phyloP scores from a whole-genome alignment of 441 rosid species.

The Aquilaria agallochum region DNA sequence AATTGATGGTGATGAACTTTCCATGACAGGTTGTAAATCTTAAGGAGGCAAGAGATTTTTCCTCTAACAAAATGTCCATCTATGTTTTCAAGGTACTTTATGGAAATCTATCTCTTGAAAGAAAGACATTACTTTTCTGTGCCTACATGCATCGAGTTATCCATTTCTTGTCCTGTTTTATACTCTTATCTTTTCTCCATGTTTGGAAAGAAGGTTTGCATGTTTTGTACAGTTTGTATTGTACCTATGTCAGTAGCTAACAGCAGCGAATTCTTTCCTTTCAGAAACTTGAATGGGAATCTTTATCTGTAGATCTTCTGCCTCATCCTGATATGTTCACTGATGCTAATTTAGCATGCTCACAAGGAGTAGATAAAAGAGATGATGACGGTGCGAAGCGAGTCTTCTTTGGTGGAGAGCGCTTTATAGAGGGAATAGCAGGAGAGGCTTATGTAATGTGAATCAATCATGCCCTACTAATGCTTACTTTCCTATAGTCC shows the following conservation, averaged over 20 bases:
- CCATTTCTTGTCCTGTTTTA: slow-evolving; percentile 11
- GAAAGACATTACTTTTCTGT: neutral
- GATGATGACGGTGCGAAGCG: slow-evolving; percentile 99
- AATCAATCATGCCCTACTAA: slow-evolving; percentile 15
- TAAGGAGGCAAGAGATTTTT: slow-evolving; percentile 95
- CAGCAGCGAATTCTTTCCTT: slow-evolving; percentile 26
- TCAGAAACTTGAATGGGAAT: slow-evolving; percentile 99
- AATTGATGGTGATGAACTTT: neutral
- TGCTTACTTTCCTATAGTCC: slow-evolving; percentile 15
- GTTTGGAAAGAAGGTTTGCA: slow-evolving; percentile 9
- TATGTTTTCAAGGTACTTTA: slow-evolving; percentile 85
- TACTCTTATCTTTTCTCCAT: slow-evolving; percentile 4
- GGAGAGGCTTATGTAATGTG: slow-evolving; percentile 90
- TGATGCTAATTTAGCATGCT: slow-evolving; percentile 78
- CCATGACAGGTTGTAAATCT: slow-evolving; percentile 79
- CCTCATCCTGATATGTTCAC: slow-evolving; percentile 99
- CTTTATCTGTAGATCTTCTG: slow-evolving; percentile 92
- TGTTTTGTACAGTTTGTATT: slow-evolving; percentile 1
- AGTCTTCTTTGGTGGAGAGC: slow-evolving; percentile 99
- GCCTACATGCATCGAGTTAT: neutral
- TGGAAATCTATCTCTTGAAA: neutral
- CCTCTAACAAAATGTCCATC: slow-evolving; percentile 66
- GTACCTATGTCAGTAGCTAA: slow-evolving; percentile 13
- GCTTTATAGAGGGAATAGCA: slow-evolving; percentile 93
- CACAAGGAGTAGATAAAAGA: slow-evolving; percentile 58